These are phyloP conservation scores for Calonectria honghensis DNA, from an alignment of 2,329 filamentous ascomycete genomes.

Conservation along the genomic window DNA sequence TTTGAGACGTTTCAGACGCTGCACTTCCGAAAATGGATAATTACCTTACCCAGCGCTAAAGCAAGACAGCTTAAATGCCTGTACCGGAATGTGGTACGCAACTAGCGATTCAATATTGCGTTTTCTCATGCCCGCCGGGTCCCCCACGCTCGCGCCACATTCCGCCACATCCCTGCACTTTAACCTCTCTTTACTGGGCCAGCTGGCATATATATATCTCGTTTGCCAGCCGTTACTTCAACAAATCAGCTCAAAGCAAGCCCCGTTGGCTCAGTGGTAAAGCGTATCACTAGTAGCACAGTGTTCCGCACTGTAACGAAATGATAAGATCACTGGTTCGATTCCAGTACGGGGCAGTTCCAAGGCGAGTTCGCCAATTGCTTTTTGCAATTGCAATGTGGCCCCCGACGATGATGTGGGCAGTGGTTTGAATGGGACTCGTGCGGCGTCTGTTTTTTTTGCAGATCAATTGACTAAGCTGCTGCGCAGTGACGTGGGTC, in stretches of 20 bases:
- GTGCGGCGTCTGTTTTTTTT: background rate
- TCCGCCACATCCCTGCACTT: background rate
- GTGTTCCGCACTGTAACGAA: background rate
- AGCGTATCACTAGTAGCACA: conserved; percentile 46
- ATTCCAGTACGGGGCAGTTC: conserved; percentile 43
- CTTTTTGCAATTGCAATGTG: too few relatives aligned
- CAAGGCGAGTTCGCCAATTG: background rate
- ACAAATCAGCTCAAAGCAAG: conserved; percentile 30
- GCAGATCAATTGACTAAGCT: background rate
- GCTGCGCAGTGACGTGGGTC: background rate
- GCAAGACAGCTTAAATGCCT: background rate
- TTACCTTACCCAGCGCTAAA: conserved; percentile 5
- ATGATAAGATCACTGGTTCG: conserved; percentile 47
- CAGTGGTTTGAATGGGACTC: too few relatives aligned
- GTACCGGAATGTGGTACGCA: background rate
- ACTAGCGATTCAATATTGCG: background rate
- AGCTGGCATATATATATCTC: background rate
- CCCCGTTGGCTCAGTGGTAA: conserved; percentile 47
- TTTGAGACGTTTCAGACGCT: background rate
- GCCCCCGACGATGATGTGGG: background rate
- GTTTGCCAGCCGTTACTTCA: background rate
- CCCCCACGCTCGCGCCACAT: conserved; percentile 14
- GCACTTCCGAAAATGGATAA: background rate
- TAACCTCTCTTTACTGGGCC: background rate
- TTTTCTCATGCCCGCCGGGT: background rate